A percentile compares a stretch with the other conserved stretches of the same genome.
Conservation (phyloP, 371 early-diverging fungal genomes). For the Mucor sp. region DNA sequence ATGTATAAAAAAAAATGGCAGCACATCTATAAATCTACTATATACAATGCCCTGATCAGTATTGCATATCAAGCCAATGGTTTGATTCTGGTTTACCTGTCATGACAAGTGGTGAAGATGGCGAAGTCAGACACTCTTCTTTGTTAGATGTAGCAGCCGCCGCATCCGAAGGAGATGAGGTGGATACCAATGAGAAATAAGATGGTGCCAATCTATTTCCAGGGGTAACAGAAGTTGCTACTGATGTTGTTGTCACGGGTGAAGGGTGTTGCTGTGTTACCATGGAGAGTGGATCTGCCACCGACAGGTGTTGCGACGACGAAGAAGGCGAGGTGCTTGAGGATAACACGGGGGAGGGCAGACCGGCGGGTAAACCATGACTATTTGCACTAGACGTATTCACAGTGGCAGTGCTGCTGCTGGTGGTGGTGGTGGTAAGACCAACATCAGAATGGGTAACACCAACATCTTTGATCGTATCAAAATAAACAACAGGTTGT, state of each 20-base stretch:
- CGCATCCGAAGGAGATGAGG: background rate
- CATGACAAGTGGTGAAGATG: slow-evolving; percentile 12
- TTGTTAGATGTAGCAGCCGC: background rate
- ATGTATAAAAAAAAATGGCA: background rate
- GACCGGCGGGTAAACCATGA: background rate
- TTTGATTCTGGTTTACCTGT: background rate
- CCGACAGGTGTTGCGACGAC: background rate
- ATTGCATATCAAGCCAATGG: background rate
- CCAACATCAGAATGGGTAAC: background rate
- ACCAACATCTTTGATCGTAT: background rate
- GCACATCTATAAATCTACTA: background rate
- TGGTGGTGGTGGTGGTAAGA: background rate
- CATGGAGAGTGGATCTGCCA: background rate
- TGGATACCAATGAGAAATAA: slow-evolving; percentile 6
- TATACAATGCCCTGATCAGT: background rate
- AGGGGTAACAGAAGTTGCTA: slow-evolving; percentile 11
- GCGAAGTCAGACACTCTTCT: slow-evolving; percentile 15
- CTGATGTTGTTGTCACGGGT: slow-evolving; percentile 4
- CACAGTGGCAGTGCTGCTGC: too few relatives aligned
- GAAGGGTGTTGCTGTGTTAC: background rate
- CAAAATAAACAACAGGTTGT: background rate
- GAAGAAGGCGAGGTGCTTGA: background rate
- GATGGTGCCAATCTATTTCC: slow-evolving; percentile 18
- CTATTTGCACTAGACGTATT: background rate
- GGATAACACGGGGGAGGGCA: background rate